Base-by-base conservation (phyloP, 1,284 basidiomycete species). In the Lignosus rhinocerotis region DNA sequence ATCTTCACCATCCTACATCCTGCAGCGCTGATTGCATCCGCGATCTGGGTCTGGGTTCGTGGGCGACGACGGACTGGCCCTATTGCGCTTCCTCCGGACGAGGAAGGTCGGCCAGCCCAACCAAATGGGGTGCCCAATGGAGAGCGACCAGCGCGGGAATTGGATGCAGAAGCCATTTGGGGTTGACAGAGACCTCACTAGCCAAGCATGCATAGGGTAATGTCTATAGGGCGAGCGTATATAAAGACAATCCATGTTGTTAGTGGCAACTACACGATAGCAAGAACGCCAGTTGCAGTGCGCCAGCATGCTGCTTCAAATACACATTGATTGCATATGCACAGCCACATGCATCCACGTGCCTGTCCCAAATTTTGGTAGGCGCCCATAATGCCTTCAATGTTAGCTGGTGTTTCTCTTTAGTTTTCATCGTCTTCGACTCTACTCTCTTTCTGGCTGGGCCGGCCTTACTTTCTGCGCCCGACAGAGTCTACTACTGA, bases 1-100 rank as follows among this genome's bases (percentile, higher is more conserved):
- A 60, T 80, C 21, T 89, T 87, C 71, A 87, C 86, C 0, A 75
- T 78, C 21, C 63, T 87, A 0, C 85, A 85, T 58, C 87, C 87
- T 2, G 70, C 87, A 3, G 78, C 75, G 1, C 73, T 88, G 16
- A 44, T 85, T 11, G 71, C 68, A 0, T 70, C 77, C 2, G 69
- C 73, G 33, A 60, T 80, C 8, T 80, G 76, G 55, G 60, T 72
- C 7, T 69, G 70, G 54, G 63, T 84, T 45, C 69, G 67, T 11
- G 61, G 59, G 34, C 66, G 64, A 25, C 59, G 67, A 19, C 58
- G 53, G 32, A 66, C 71, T 19, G 78, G 76, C 42, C 63, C 66
- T 0, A 81, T 86, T 25, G 73, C 75, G 30, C 75, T 86, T 7
- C 76, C 80, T 0, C 62, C 75, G 3, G 82, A 80, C 50, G 67